Conservation (phyloP, 805 yeast species). For the Komagataella kurtzmanii region DNA sequence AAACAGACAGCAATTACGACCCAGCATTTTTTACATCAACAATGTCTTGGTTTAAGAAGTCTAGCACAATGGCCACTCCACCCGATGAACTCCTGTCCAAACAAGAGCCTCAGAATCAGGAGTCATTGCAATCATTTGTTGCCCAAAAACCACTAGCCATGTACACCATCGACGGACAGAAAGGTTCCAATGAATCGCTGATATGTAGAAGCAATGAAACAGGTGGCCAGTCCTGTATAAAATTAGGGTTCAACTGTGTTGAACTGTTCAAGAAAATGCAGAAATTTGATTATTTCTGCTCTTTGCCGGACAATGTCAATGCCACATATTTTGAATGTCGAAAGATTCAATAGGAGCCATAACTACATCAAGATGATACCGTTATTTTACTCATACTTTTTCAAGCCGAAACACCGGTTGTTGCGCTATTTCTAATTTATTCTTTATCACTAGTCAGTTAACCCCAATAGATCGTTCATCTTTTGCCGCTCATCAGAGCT, state of each 20-base stretch:
- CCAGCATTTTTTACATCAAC: constrained; percentile 6
- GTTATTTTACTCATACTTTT: not conserved
- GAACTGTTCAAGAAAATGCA: constrained; percentile 32
- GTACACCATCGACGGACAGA: constrained; percentile 2
- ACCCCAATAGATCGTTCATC: not conserved
- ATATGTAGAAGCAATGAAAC: constrained; percentile 25
- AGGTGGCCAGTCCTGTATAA: constrained; percentile 30
- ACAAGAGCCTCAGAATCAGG: constrained; percentile 7
- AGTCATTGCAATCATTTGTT: not conserved
- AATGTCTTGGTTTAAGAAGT: constrained; percentile 15
- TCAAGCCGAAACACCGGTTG: not conserved
- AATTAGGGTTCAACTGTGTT: constrained; percentile 20
- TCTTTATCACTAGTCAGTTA: not conserved
- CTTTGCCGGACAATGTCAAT: constrained; percentile 26
- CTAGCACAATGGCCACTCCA: constrained; percentile 17
- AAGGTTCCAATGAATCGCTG: constrained; percentile 15
- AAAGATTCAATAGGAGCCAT: constrained; percentile 12
- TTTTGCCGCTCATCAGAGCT: not conserved
- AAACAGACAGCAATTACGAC: not conserved
- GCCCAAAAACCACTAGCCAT: constrained; percentile 1
- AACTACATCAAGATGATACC: not conserved
- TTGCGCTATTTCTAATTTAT: not conserved
- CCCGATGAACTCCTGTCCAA: constrained; percentile 24
- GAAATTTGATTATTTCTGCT: constrained; percentile 27
- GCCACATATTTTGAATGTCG: constrained; percentile 34